phyloP scores from a whole-genome alignment of 768 basidiomycete genomes.

The Neoboletus magnificus region DNA sequence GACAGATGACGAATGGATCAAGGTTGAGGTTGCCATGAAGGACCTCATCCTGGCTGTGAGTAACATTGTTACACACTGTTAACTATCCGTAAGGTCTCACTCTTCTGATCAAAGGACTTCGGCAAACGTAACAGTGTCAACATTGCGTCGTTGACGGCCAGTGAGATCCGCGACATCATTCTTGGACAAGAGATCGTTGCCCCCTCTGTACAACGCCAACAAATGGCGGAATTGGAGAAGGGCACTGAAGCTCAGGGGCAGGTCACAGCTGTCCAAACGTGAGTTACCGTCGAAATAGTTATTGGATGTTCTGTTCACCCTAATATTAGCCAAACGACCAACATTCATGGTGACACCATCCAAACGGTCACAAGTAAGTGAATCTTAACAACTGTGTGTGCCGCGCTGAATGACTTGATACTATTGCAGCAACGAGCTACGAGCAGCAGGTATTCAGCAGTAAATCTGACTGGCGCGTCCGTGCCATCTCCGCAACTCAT shows the following conservation, averaged over 20 bases:
- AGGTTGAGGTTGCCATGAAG: conserved; percentile 98
- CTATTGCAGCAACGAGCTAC: conserved; percentile 77
- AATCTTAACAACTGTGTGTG: neutral
- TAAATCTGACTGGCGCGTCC: conserved; percentile 99
- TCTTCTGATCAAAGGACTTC: conserved; percentile 62
- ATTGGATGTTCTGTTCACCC: conserved; percentile 2
- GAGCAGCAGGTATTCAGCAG: conserved; percentile 98
- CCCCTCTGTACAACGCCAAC: conserved; percentile 93
- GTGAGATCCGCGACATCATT: conserved; percentile 97
- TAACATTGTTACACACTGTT: neutral
- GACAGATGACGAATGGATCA: conserved; percentile 95
- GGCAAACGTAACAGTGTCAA: conserved; percentile 99
- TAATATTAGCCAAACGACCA: conserved; percentile 77
- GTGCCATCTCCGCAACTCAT: conserved; percentile 96
- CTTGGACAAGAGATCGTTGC: conserved; percentile 98
- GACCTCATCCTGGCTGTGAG: conserved; percentile 87
- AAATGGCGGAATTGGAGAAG: conserved; percentile 99
- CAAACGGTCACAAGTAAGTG: conserved; percentile 86
- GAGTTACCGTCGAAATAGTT: conserved; percentile 20
- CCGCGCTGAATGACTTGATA: conserved; percentile 1
- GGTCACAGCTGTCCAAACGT: conserved; percentile 94
- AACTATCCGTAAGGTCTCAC: conserved; percentile 12
- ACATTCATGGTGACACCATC: conserved; percentile 94
- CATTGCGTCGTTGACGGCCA: conserved; percentile 93
- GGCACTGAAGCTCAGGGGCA: conserved; percentile 91